A percentile compares a stretch with the other conserved stretches of the same genome.
phyloP scores from a whole-genome alignment of 805 yeast species.

The Metschnikowia kofuensis region DNA sequence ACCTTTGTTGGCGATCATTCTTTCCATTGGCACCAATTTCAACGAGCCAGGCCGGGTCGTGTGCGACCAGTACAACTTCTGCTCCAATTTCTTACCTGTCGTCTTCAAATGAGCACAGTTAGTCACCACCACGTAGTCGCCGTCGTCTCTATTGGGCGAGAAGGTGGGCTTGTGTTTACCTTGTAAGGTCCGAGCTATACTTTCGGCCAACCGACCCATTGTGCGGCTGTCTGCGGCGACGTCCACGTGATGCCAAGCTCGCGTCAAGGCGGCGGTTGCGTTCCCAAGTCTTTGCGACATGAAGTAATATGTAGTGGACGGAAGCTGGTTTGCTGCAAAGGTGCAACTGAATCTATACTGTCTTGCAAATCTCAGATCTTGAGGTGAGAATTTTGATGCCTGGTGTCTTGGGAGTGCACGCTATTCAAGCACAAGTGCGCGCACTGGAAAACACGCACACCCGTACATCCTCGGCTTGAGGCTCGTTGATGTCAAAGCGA shows the following conservation, averaged over 20 bases:
- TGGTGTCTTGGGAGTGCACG: not conserved
- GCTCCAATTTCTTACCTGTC: slow-evolving; percentile 81
- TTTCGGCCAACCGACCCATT: slow-evolving; percentile 86
- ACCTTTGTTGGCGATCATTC: slow-evolving; percentile 73
- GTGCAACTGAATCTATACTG: not conserved
- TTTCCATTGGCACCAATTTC: slow-evolving; percentile 77
- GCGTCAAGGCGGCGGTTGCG: slow-evolving; percentile 73
- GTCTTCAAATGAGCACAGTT: slow-evolving; percentile 78
- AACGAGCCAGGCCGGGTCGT: slow-evolving; percentile 87
- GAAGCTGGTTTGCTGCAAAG: not conserved
- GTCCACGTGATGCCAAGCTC: slow-evolving; percentile 96
- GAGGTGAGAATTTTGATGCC: slow-evolving; percentile 5
- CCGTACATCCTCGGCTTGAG: not conserved
- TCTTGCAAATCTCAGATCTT: not conserved
- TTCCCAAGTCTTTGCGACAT: slow-evolving; percentile 50
- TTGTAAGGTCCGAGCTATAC: slow-evolving; percentile 81
- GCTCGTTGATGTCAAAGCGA: not conserved
- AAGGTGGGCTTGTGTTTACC: slow-evolving; percentile 97
- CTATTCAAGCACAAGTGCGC: not conserved
- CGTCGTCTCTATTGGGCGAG: slow-evolving; percentile 73
- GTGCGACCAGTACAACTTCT: slow-evolving; percentile 87
- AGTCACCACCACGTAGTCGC: slow-evolving; percentile 96
- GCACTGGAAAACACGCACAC: not conserved
- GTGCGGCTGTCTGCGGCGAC: slow-evolving; percentile 80
- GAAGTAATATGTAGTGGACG: not conserved